These are phyloP conservation scores for Cryphonectria nitschkei DNA, from an alignment of 2,329 filamentous ascomycete genomes.

Conservation along the genomic window DNA sequence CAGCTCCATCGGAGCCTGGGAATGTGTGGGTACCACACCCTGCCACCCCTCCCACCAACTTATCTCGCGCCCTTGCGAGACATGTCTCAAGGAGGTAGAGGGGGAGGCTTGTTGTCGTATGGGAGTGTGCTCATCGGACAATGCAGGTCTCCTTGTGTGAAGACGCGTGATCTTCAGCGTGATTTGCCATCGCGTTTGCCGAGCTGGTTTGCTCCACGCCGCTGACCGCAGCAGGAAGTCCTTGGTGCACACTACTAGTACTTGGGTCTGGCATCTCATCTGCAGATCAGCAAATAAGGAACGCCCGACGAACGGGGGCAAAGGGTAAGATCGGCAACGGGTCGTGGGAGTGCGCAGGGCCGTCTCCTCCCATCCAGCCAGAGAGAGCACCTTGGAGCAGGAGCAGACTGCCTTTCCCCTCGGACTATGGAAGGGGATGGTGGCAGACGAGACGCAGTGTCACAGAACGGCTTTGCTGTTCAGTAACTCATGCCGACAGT, in stretches of 20 bases:
- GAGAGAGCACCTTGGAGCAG: background rate
- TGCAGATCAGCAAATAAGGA: slow-evolving; percentile 20
- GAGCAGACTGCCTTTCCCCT: background rate
- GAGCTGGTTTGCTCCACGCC: slow-evolving; percentile 28
- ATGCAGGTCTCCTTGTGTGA: slow-evolving; percentile 27
- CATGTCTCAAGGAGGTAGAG: slow-evolving; percentile 25
- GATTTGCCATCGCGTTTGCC: slow-evolving; percentile 25
- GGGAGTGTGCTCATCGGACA: slow-evolving; percentile 19
- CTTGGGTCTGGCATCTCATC: slow-evolving; percentile 13
- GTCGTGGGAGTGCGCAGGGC: background rate
- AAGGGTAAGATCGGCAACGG: slow-evolving; percentile 2
- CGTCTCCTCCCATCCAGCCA: background rate
- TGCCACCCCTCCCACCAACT: background rate
- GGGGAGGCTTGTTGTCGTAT: slow-evolving; percentile 4
- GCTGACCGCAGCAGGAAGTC: slow-evolving; percentile 18
- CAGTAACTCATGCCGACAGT: slow-evolving; percentile 24
- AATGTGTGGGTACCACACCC: background rate
- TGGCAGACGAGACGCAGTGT: slow-evolving; percentile 23
- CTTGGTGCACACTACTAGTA: slow-evolving; percentile 5
- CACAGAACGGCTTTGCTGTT: slow-evolving; percentile 22
- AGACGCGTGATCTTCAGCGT: slow-evolving; percentile 26
- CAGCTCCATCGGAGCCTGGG: slow-evolving; percentile 6
- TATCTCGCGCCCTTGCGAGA: slow-evolving; percentile 24
- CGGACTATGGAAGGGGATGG: slow-evolving; percentile 12
- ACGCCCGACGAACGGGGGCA: background rate